Evolutionary conservation across 192 early-diverging fungal genomes (phyloP).

Genomic region (Geranomyces variabilis): DNA sequence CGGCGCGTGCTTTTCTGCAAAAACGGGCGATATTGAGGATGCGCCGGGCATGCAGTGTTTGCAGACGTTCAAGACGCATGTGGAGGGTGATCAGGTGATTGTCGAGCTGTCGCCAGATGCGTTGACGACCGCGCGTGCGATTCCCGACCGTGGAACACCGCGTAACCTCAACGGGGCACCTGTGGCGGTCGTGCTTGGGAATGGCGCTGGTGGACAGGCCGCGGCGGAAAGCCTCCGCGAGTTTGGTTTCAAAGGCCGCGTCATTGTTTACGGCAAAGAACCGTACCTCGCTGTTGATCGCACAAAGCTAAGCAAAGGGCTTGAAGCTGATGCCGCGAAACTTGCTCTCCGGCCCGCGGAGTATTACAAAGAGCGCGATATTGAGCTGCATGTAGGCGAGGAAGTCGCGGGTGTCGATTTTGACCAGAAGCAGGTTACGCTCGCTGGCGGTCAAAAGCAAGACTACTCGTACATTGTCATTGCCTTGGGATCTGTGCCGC

Average conservation of each 20-base stretch:
- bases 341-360: constrained; percentile 48
- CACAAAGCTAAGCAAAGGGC: constrained; percentile 59
- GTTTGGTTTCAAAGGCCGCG: constrained; percentile 50
- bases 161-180: not conserved
- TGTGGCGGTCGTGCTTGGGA: not conserved
- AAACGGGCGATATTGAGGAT: constrained; percentile 36
- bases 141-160: not conserved
- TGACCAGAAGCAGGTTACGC: constrained; percentile 42
- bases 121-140: not conserved
- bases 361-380: constrained; percentile 47
- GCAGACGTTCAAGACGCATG: constrained; percentile 11
- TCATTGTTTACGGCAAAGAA: constrained; percentile 54
- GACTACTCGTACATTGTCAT: constrained; percentile 53
- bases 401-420: constrained; percentile 40
- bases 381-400: constrained; percentile 52
- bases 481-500: constrained; percentile 25
- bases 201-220: constrained; percentile 10
- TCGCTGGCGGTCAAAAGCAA: constrained; percentile 37
- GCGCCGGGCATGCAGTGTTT: constrained; percentile 38
- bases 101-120: not conserved
- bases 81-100: not conserved
- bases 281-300: constrained; percentile 59
- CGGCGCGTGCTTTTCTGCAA: constrained; percentile 46
- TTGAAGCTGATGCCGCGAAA: constrained; percentile 41
- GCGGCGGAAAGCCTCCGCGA: constrained; percentile 24